phyloP scores from a whole-genome alignment of 2,329 filamentous ascomycete genomes.

The Cladophialophora immunda region DNA sequence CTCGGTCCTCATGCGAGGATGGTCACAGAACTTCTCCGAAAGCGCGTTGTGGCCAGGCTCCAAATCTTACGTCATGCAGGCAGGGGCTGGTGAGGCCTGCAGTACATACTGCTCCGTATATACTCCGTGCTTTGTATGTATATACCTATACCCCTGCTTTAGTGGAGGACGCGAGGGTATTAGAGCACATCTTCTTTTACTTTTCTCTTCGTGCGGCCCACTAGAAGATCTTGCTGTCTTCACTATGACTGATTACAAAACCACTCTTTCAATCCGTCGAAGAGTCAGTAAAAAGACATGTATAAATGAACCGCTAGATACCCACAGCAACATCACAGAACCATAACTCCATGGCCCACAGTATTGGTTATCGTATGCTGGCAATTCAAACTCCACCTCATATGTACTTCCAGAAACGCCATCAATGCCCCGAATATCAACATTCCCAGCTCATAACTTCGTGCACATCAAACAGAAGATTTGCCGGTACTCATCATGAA shows the following conservation, averaged over 20 bases:
- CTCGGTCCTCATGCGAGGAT: slow-evolving; percentile 4
- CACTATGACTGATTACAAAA: background rate
- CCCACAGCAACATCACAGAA: background rate
- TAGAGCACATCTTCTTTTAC: background rate
- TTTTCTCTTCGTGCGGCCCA: no score
- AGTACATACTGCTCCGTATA: background rate
- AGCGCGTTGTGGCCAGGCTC: slow-evolving; percentile 14
- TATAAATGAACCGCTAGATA: background rate
- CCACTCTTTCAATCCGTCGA: background rate
- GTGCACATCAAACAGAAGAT: background rate
- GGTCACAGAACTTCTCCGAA: slow-evolving; percentile 6
- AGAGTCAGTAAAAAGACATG: background rate
- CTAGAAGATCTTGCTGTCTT: background rate
- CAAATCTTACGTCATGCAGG: slow-evolving; percentile 19
- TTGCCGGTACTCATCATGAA: background rate
- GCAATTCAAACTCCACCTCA: background rate
- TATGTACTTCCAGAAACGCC: background rate
- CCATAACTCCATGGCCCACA: background rate
- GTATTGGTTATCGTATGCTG: background rate
- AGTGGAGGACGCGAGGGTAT: no score
- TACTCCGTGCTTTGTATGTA: no score
- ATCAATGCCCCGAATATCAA: background rate
- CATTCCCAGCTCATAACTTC: background rate
- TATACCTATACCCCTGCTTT: background rate
- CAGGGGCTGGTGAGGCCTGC: background rate